phyloP scores from a whole-genome alignment of 2,329 filamentous ascomycete genomes.

The Thermothelomyces thermophilus region DNA sequence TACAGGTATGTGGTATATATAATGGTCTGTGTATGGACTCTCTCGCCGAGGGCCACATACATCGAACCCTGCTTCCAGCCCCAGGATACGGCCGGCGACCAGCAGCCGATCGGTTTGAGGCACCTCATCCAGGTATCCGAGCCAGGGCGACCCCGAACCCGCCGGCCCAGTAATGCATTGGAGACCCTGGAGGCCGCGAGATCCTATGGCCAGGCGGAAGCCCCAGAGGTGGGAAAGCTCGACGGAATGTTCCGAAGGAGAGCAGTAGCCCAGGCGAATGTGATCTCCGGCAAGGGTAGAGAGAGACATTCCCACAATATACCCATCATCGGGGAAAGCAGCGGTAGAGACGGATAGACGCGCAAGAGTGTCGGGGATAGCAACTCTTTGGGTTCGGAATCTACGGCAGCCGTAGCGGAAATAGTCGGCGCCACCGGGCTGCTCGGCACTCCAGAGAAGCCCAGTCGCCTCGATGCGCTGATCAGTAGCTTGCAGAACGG shows the following conservation, averaged over 20 bases:
- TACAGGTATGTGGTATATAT: neutral
- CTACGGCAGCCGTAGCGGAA: neutral
- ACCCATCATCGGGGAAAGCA: neutral
- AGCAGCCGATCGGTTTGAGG: constrained; percentile 2
- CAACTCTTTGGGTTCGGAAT: neutral
- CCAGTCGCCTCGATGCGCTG: neutral
- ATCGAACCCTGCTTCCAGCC: neutral
- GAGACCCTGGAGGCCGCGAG: constrained; percentile 1
- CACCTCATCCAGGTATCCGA: neutral
- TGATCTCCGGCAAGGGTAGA: neutral
- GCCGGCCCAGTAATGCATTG: constrained; percentile 1
- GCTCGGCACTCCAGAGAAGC: neutral
- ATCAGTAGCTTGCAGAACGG: neutral
- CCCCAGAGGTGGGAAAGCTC: neutral
- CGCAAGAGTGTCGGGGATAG: neutral
- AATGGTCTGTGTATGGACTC: neutral
- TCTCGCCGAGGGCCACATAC: neutral
- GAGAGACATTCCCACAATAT: constrained; percentile 2
- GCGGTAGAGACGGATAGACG: neutral
- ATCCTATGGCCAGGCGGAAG: neutral
- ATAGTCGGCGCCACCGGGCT: neutral
- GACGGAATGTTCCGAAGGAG: neutral
- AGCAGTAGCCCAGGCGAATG: constrained; percentile 1
- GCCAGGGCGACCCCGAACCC: neutral
- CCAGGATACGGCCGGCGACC: neutral